Evolutionary conservation across 208 protist species (phyloP).

Genomic region (Phytomonas sp.): DNA sequence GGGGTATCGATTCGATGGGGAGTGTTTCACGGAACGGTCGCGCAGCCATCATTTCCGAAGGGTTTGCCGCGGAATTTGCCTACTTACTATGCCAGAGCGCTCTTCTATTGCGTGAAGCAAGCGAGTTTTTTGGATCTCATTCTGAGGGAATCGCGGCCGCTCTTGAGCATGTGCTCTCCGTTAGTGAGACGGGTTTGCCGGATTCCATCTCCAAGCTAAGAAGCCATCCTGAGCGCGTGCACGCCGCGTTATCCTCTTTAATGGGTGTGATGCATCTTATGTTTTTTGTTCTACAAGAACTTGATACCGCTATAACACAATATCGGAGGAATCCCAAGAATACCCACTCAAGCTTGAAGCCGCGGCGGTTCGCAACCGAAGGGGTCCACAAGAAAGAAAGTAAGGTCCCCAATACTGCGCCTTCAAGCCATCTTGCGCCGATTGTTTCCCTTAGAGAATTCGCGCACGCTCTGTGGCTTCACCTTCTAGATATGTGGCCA

Average conservation of each 20-base stretch:
- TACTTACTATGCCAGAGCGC: neutral
- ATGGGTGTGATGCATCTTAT: neutral
- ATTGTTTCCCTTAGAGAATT: neutral
- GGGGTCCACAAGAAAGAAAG: neutral
- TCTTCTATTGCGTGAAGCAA: neutral
- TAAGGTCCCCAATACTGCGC: neutral
- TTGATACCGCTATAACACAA: neutral
- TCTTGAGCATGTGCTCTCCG: neutral
- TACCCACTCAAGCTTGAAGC: neutral
- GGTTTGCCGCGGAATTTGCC: neutral
- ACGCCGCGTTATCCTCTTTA: neutral
- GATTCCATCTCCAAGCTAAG: neutral
- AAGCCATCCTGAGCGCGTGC: neutral
- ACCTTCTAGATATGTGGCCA: constrained; percentile 30
- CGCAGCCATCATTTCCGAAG: neutral
- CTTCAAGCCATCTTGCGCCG: neutral
- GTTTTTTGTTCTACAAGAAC: neutral
- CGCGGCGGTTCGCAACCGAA: neutral
- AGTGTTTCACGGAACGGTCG: neutral
- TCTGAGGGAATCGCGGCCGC: neutral
- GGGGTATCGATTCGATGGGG: neutral
- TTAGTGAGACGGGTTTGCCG: neutral
- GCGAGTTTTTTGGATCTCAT: neutral
- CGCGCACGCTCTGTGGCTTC: constrained; percentile 12
- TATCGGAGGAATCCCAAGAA: neutral